phyloP scores from a whole-genome alignment of 2,329 filamentous ascomycete species.

The Cercospora sesami region DNA sequence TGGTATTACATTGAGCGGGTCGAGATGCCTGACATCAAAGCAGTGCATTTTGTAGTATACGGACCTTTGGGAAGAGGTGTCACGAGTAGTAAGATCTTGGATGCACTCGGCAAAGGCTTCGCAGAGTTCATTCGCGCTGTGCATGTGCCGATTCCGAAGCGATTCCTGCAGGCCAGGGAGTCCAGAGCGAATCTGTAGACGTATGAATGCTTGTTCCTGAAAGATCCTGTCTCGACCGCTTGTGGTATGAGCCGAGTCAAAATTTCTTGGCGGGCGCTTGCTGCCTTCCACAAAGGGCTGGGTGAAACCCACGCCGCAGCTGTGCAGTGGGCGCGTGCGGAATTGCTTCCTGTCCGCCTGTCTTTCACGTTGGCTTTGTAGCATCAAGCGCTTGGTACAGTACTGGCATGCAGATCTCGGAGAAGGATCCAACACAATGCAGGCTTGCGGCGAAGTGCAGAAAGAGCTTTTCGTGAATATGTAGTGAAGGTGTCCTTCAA shows the following conservation, averaged over 20 bases:
- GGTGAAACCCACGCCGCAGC: neutral
- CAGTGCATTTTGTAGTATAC: conserved; percentile 43
- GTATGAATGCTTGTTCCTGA: neutral
- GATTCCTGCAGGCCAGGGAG: conserved; percentile 23
- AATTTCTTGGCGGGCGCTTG: conserved; percentile 9
- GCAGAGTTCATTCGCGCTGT: conserved; percentile 29
- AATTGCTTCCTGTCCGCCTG: neutral
- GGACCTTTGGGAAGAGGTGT: conserved; percentile 31
- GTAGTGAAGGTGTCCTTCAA: neutral
- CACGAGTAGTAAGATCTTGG: conserved; percentile 29
- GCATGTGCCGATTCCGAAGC: conserved; percentile 30
- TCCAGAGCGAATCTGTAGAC: conserved; percentile 12
- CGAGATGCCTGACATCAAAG: conserved; percentile 42
- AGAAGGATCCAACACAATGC: neutral
- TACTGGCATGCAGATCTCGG: neutral
- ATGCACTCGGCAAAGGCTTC: conserved; percentile 32
- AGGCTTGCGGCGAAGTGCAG: neutral
- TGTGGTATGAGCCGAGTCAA: neutral
- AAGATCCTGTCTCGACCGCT: neutral
- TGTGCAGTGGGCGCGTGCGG: neutral
- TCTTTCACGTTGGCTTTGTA: neutral
- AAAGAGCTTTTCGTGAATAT: neutral
- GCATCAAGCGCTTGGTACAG: conserved; percentile 2
- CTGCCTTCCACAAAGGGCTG: neutral
- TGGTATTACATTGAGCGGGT: conserved; percentile 40